Conservation (phyloP, 208 protist species). For the Wallacemonas sp. region DNA sequence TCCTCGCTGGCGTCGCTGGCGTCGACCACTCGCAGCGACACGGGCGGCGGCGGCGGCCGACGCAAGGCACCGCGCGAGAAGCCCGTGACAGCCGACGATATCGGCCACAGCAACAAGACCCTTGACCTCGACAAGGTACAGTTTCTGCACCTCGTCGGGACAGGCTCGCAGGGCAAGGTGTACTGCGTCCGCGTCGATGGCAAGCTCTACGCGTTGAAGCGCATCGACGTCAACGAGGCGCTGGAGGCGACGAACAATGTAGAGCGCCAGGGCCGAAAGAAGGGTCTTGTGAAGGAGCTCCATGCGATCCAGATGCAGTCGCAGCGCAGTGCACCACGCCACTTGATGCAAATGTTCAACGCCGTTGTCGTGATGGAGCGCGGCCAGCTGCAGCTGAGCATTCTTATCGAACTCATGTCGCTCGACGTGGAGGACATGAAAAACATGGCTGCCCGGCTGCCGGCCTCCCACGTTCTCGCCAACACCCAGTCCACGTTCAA, state of each 20-base stretch:
- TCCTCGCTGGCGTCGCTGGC: constrained; percentile 31
- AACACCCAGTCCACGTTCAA: constrained; percentile 73
- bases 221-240: constrained; percentile 76
- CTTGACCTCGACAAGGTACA: constrained; percentile 76
- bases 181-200: constrained; percentile 70
- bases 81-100: constrained; percentile 51
- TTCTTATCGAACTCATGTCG: constrained; percentile 88
- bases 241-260: constrained; percentile 69
- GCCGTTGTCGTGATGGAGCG: constrained; percentile 59
- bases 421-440: constrained; percentile 79
- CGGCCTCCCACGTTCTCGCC: constrained; percentile 60
- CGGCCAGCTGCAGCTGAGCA: constrained; percentile 65
- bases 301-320: constrained; percentile 82
- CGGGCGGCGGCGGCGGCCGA: background rate
- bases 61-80: constrained; percentile 24
- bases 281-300: constrained; percentile 85
- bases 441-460: constrained; percentile 77
- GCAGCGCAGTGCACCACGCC: constrained; percentile 30
- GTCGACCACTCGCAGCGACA: constrained; percentile 17
- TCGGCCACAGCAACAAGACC: constrained; percentile 73
- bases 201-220: constrained; percentile 86
- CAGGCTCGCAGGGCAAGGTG: constrained; percentile 81
- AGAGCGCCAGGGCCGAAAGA: constrained; percentile 82
- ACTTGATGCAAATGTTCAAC: constrained; percentile 89
- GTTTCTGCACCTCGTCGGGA: constrained; percentile 64